phyloP scores from a whole-genome alignment of 2,329 filamentous ascomycete genomes.

The Claviceps purpurea region DNA sequence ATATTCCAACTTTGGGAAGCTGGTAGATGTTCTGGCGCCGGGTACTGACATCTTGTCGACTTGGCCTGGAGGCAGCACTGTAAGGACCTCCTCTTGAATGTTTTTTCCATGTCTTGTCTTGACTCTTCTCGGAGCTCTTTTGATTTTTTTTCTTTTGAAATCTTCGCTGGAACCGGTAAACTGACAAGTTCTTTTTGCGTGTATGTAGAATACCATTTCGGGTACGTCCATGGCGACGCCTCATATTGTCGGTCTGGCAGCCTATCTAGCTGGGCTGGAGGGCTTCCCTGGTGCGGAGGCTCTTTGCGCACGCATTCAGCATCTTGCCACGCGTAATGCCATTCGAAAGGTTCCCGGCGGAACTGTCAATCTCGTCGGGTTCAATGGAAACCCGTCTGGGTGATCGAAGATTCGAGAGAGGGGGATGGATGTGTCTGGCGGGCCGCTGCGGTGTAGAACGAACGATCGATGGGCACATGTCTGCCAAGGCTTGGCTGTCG shows the following conservation, averaged over 20 bases:
- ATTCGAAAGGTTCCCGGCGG: conserved; percentile 14
- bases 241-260: conserved; percentile 27
- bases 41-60: conserved; percentile 32
- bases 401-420: neutral
- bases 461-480: no score
- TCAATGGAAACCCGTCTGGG: conserved; percentile 10
- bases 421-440: neutral
- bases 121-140: neutral
- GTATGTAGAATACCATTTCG: conserved; percentile 22
- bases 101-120: neutral
- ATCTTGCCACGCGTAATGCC: conserved; percentile 3
- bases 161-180: no score
- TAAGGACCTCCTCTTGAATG: neutral
- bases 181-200: no score
- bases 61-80: conserved; percentile 27
- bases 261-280: conserved; percentile 30
- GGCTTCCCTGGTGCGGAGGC: conserved; percentile 12
- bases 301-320: conserved; percentile 6
- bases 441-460: no score
- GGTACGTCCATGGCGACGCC: conserved; percentile 32
- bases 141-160: neutral
- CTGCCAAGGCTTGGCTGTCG: no score
- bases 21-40: conserved; percentile 38
- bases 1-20: conserved; percentile 38
- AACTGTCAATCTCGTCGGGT: conserved; percentile 13